Base-by-base conservation (phyloP, 2,329 filamentous ascomycete species). In the Trichoderma hamatum region DNA sequence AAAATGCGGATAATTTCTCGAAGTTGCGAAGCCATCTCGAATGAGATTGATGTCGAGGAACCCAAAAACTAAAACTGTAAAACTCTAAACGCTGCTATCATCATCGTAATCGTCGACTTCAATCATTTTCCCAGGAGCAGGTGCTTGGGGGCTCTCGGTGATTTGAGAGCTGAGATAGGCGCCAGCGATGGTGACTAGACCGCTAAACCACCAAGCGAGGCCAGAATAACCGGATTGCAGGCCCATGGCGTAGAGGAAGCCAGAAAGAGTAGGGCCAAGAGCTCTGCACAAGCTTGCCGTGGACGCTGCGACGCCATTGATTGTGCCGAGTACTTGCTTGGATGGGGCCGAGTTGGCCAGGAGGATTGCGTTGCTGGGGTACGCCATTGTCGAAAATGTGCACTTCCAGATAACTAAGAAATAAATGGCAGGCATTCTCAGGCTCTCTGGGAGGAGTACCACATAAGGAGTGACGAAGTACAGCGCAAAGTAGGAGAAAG, bases 271-370 rank as follows among this genome's bases (percentile, higher is more conserved):
- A 2, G 96, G 96, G 0, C 95, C 95, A 71, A 97, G 90, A 0
- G 94, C 94, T 67, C 96, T 88, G 78, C 91, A 94, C 56, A 97
- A 82, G 77, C 94, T 97, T 4, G 96, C 96, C 2, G 93, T 94
- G 2, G 94, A 97, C 34, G 94, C 94, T 0, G 94, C 94, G 14
- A 94, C 90, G 21, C 96, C 96, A 75, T 98, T 98, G 79, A 99
- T 91, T 0, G 92, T 94, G 3, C 96, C 96, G 1, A 98, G 88
- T 1, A 96, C 92, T 61, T 92, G 87, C 68, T 91, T 91, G 9
- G 91, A 94, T 0, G 94, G 93, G 0, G 94, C 92, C 19, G 93
- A 91, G 79, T 98, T 97, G 70, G 93, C 92, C 34, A 97, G 86
- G 69, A 99, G 88, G 69, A 98, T 96, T 13, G 91, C 91, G 73